Conservation (phyloP, 2,329 filamentous ascomycete species). For the Colletotrichum sp. region DNA sequence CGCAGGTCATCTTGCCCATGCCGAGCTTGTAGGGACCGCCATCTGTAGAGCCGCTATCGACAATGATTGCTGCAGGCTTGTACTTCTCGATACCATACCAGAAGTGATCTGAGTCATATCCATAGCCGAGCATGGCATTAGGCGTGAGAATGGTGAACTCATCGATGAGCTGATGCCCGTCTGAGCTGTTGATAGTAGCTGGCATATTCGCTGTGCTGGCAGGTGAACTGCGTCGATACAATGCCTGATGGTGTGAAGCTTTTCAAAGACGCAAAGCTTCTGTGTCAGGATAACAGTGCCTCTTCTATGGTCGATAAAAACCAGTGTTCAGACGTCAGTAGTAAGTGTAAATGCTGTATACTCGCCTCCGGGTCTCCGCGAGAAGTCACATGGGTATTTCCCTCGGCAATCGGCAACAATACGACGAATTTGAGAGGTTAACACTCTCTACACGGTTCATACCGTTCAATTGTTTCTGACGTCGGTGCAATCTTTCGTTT, state of each 20-base stretch:
- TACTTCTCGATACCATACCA: constrained; percentile 29
- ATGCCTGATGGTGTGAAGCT: background rate
- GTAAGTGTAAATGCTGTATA: background rate
- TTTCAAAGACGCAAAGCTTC: background rate
- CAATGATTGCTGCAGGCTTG: constrained; percentile 36
- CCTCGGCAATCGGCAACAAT: background rate
- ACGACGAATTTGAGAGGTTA: background rate
- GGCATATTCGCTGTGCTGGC: background rate
- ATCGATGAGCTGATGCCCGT: background rate
- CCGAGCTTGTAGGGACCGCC: constrained; percentile 45
- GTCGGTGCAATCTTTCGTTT: background rate
- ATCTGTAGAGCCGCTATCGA: constrained; percentile 40
- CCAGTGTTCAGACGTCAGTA: background rate
- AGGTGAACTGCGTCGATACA: background rate
- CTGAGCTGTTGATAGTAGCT: background rate
- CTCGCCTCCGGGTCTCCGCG: background rate
- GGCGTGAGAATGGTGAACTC: constrained; percentile 42
- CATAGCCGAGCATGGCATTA: constrained; percentile 55
- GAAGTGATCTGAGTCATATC: constrained; percentile 40
- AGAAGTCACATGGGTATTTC: background rate
- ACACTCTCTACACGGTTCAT: background rate
- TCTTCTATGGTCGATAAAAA: background rate
- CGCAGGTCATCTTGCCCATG: constrained; percentile 43
- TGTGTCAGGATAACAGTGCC: background rate
- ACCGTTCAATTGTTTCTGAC: background rate